phyloP scores from a whole-genome alignment of 495 filamentous ascomycete species.

The Arthonia radiata region DNA sequence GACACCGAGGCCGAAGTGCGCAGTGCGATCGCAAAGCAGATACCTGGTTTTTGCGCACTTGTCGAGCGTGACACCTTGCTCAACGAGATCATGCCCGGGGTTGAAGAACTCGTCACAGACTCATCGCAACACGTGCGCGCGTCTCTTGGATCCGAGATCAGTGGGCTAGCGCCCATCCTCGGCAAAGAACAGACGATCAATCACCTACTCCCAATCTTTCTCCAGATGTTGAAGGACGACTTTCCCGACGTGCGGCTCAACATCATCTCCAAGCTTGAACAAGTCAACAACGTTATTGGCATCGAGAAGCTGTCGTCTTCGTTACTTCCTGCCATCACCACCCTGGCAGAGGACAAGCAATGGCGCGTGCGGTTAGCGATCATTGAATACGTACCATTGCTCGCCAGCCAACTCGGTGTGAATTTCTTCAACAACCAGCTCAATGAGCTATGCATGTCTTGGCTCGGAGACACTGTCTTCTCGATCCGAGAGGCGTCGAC shows the following conservation, averaged over 20 bases:
- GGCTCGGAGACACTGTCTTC: constrained; percentile 98
- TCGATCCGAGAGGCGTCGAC: constrained; percentile 94
- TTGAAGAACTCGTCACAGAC: constrained; percentile 90
- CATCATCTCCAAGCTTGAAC: constrained; percentile 94
- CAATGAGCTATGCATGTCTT: constrained; percentile 86
- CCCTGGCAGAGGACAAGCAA: constrained; percentile 96
- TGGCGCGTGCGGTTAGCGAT: constrained; percentile 96
- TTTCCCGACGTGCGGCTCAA: constrained; percentile 94
- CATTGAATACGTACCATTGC: constrained; percentile 94
- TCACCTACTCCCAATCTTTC: constrained; percentile 94
- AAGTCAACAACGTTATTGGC: constrained; percentile 95
- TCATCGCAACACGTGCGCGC: constrained; percentile 91
- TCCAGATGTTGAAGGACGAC: constrained; percentile 98
- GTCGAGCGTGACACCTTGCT: constrained; percentile 71
- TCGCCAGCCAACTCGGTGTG: constrained; percentile 86
- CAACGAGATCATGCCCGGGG: constrained; percentile 87
- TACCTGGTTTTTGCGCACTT: constrained; percentile 83
- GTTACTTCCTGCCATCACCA: constrained; percentile 90
- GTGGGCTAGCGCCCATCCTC: constrained; percentile 84
- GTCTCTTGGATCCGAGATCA: constrained; percentile 87
- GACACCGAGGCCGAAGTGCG: constrained; percentile 93
- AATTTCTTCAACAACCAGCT: constrained; percentile 97
- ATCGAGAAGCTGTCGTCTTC: constrained; percentile 93
- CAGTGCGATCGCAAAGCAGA: constrained; percentile 90
- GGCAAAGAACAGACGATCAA: constrained; percentile 96